phyloP scores from a whole-genome alignment of 805 yeast species.

The Candida bentonensis region DNA sequence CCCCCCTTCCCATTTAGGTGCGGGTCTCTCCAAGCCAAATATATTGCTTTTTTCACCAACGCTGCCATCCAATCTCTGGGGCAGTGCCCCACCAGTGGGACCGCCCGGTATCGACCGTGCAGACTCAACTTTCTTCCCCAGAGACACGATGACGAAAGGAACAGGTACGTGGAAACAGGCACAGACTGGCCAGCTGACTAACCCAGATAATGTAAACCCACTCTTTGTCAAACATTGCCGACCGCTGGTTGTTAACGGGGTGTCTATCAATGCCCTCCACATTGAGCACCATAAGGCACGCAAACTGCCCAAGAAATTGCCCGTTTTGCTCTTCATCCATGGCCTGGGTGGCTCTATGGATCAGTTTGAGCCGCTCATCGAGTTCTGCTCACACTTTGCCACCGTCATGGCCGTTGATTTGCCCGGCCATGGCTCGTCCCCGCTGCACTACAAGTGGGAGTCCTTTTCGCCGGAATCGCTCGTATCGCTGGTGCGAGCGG shows the following conservation, averaged over 20 bases:
- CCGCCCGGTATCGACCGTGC: no score
- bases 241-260: not conserved
- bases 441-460: constrained; percentile 15
- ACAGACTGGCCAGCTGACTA: no score
- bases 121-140: no score
- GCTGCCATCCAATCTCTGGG: no score
- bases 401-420: constrained; percentile 61
- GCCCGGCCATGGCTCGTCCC: constrained; percentile 68
- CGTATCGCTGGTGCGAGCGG: constrained; percentile 21
- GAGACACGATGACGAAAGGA: no score
- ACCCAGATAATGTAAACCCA: not conserved
- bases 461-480: constrained; percentile 29
- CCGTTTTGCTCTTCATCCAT: constrained; percentile 57
- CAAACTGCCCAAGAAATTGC: constrained; percentile 25
- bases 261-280: not conserved
- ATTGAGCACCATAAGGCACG: constrained; percentile 12
- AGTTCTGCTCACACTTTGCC: constrained; percentile 45
- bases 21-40: no score
- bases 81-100: no score
- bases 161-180: no score
- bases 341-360: constrained; percentile 86
- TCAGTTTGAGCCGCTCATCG: constrained; percentile 66
- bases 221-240: not conserved
- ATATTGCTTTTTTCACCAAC: no score
- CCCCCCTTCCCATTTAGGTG: no score